phyloP scores from a whole-genome alignment of 176 grass and related monocot genomes.

The Triticum urartu region DNA sequence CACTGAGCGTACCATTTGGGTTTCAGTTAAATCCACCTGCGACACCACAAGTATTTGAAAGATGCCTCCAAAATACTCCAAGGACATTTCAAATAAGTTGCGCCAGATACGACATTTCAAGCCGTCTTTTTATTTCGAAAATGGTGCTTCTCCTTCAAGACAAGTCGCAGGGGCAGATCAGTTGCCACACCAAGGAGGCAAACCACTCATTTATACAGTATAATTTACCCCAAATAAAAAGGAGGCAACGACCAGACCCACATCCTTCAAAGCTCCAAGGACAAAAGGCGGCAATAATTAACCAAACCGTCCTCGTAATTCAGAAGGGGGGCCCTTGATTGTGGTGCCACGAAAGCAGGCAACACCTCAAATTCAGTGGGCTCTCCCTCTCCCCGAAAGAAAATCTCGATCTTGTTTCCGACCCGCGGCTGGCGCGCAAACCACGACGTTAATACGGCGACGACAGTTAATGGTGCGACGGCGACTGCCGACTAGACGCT shows the following conservation, averaged over 20 bases:
- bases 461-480: slow-evolving; percentile 28
- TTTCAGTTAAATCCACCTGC: background rate
- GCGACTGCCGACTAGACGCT: background rate
- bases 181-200: no score
- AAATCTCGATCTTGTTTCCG: background rate
- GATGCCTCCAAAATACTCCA: no score
- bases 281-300: slow-evolving; percentile 26
- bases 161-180: no score
- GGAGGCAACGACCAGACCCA: background rate
- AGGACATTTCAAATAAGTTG: no score
- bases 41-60: no score
- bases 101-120: no score
- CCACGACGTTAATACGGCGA: background rate
- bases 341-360: slow-evolving; percentile 14
- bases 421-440: slow-evolving; percentile 6
- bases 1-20: background rate
- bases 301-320: background rate
- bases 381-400: background rate
- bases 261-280: background rate
- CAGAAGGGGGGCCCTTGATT: background rate
- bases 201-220: no score
- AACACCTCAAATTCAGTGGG: slow-evolving; percentile 41
- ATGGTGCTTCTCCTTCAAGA: no score
- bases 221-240: no score
- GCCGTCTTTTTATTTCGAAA: background rate